Evolutionary conservation across 208 protist species (phyloP), one percentile per base, ranked within the genome.

Genomic region (Novymonas esmeraldas): DNA sequence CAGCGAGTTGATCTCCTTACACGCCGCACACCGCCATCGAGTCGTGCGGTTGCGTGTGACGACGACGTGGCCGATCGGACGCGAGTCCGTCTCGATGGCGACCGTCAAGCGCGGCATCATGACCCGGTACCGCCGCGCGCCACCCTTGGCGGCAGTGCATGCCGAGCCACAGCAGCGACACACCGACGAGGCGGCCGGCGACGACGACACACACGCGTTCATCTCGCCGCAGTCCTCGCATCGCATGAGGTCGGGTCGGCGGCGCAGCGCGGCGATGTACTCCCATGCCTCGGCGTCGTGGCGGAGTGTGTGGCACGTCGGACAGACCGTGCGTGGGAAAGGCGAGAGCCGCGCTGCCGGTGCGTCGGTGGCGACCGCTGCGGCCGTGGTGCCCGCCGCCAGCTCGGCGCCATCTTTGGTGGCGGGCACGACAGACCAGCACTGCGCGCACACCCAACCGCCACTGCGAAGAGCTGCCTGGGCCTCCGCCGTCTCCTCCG

Each of bases 1-100:
- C 18, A 92, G 65, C 0, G 89, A 85, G 58, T 94, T 94, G 4
- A 90, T 64, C 79, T 92, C 80, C 9, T 3, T 44, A 44, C 89
- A 94, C 18, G 2, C 39, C n/a, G n/a, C 26, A 41, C 89, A 94
- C 24, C 79, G 82, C 85, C 89, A 94, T 9, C 85, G 82, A 0
- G 52, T 48, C 1, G 84, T 73, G 34, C 85, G 82, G 58, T 92
- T 87, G 29, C 80, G 69, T 16, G 79, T 75, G 36, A 89, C 82
- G 49, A 94, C 64, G 10, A 92, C 70, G 33, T 73, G 71, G 20
- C 85, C 85, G 3, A 87, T 49, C 0, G 83, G 38, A 2, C 54
- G 68, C 3, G 55, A n/a, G 18, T 57, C 61, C 11, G 86, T 59
- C 52, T 91, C 82, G 7, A 80, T 83, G 11, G 71, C 64, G n/a